Conservation (phyloP, 2,329 filamentous ascomycete genomes). For the Colletotrichum sp. region DNA sequence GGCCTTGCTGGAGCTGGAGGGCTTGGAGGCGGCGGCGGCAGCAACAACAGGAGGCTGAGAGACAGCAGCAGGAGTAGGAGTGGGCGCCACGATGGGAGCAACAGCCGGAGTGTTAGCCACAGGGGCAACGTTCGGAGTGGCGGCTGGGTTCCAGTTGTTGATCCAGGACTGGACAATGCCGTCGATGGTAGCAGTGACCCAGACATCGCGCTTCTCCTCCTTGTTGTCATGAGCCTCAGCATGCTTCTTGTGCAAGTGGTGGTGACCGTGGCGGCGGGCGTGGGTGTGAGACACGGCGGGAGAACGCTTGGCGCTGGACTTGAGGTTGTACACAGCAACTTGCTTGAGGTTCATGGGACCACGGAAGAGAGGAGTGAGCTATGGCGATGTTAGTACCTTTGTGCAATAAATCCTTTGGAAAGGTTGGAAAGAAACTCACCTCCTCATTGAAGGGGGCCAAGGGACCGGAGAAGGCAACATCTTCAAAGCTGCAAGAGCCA, state of each 20-base stretch:
- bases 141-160: slow-evolving; percentile 56
- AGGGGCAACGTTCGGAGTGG: slow-evolving; percentile 15
- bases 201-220: slow-evolving; percentile 52
- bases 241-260: slow-evolving; percentile 55
- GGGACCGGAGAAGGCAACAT: slow-evolving; percentile 61
- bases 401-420: slow-evolving; percentile 6
- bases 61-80: slow-evolving; percentile 8
- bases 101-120: slow-evolving; percentile 19
- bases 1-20: slow-evolving; percentile 18
- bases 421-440: slow-evolving; percentile 49
- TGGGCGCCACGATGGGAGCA: slow-evolving; percentile 11
- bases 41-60: slow-evolving; percentile 15
- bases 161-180: slow-evolving; percentile 63
- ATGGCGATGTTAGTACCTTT: not conserved
- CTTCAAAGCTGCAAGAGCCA: slow-evolving; percentile 59
- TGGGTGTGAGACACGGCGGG: slow-evolving; percentile 30
- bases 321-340: slow-evolving; percentile 72
- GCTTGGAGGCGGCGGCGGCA: slow-evolving; percentile 6
- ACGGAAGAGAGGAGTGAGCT: slow-evolving; percentile 77
- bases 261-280: slow-evolving; percentile 43
- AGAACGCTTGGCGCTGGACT: slow-evolving; percentile 34
- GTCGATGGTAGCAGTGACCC: slow-evolving; percentile 63
- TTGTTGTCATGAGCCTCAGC: slow-evolving; percentile 33
- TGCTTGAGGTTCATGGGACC: slow-evolving; percentile 72
- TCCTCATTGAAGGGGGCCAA: slow-evolving; percentile 74